Evolutionary conservation across 345 rosid genomes (phyloP).

Genomic region (Eucalyptus marginata): DNA sequence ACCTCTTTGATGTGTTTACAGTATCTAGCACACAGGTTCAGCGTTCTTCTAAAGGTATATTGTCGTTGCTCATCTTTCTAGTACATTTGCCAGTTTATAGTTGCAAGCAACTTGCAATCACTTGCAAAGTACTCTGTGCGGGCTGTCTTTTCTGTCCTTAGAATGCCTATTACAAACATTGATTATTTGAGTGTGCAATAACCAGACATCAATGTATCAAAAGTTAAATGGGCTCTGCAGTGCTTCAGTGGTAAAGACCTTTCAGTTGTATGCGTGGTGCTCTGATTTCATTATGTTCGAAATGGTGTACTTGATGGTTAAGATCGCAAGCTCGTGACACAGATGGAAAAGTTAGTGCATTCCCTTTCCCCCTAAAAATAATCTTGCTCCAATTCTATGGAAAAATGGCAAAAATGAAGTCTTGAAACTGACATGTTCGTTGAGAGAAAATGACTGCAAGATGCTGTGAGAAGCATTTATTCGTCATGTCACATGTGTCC

Average conservation of each 20-base stretch:
- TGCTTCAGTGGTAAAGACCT: constrained; percentile 50
- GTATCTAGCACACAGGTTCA: too few species aligned
- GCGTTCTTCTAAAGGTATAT: too few species aligned
- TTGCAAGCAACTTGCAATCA: neutral
- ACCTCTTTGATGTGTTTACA: too few species aligned
- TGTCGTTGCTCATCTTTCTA: too few species aligned
- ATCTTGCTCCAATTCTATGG: too few species aligned
- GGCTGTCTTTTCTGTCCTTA: constrained; percentile 9
- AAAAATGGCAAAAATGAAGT: too few species aligned
- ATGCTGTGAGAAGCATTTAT: too few species aligned
- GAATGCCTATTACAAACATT: neutral
- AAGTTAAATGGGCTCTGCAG: constrained; percentile 45
- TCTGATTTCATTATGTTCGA: neutral
- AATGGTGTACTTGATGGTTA: neutral
- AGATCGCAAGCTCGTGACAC: neutral
- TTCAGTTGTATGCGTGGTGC: neutral
- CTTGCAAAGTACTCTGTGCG: neutral
- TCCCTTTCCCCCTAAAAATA: neutral
- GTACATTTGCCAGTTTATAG: too few species aligned
- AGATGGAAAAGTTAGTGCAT: neutral
- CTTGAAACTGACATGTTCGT: too few species aligned
- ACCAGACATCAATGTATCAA: constrained; percentile 36
- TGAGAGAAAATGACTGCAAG: too few species aligned
- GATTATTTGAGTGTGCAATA: too few species aligned
- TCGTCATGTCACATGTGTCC: too few species aligned